phyloP scores from a whole-genome alignment of 257 asterid genomes.

The Petunia secreta region DNA sequence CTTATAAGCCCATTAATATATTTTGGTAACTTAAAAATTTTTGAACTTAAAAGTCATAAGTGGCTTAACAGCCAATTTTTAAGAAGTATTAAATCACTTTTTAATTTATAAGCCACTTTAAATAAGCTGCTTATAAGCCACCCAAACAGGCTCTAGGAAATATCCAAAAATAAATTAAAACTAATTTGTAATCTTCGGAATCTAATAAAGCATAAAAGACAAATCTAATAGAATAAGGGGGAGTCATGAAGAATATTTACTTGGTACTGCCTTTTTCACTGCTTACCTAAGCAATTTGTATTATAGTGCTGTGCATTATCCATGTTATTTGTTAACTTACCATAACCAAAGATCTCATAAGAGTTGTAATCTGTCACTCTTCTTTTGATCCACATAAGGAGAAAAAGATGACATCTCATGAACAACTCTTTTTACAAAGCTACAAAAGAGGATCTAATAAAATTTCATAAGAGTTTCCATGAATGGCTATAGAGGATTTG shows the following conservation, averaged over 20 bases:
- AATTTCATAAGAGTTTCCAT: slow-evolving; percentile 18
- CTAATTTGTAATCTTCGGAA: not conserved
- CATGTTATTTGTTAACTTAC: not conserved
- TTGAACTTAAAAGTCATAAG: too few relatives aligned
- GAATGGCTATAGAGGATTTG: slow-evolving; percentile 31
- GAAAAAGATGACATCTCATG: not conserved
- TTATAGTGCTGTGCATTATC: not conserved
- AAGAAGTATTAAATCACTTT: too few relatives aligned
- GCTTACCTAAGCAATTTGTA: slow-evolving; percentile 23
- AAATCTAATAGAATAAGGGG: slow-evolving; percentile 8
- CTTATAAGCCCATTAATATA: too few relatives aligned
- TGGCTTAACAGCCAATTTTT: too few relatives aligned
- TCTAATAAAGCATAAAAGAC: slow-evolving; percentile 15
- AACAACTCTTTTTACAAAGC: slow-evolving; percentile 4
- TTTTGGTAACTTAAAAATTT: too few relatives aligned
- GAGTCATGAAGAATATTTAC: slow-evolving; percentile 8
- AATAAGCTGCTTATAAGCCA: too few relatives aligned
- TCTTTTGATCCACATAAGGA: not conserved
- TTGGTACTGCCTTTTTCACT: not conserved
- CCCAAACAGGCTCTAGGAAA: not conserved
- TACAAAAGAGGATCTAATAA: not conserved
- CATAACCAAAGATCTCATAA: not conserved
- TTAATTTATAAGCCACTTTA: too few relatives aligned
- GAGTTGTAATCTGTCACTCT: not conserved
- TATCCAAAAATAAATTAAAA: not conserved